These are phyloP conservation scores for Priceomyces medius DNA, from an alignment of 805 yeast species.

Conservation along the genomic window DNA sequence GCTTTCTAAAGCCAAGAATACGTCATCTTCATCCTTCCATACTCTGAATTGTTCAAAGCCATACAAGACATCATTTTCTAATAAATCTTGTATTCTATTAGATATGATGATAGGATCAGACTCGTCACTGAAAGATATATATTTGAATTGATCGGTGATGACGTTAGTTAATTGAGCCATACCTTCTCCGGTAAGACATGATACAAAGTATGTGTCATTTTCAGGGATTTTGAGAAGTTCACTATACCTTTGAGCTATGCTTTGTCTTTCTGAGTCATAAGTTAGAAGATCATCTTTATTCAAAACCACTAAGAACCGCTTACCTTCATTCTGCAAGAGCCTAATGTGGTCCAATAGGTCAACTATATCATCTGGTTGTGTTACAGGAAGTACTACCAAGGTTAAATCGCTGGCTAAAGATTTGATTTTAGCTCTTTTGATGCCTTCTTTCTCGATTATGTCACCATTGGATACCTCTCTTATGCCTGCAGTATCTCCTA, in stretches of 20 bases:
- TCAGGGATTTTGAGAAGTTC: conserved; percentile 13
- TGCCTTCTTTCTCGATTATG: conserved; percentile 75
- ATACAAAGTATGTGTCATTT: conserved; percentile 36
- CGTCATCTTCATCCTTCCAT: conserved; percentile 57
- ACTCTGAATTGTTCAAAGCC: conserved; percentile 66
- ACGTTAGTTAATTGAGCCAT: conserved; percentile 43
- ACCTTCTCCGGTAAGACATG: conserved; percentile 63
- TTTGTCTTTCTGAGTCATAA: neutral
- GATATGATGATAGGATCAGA: conserved; percentile 73
- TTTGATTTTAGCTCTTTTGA: conserved; percentile 65
- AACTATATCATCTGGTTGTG: conserved; percentile 23
- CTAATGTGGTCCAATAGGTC: conserved; percentile 42
- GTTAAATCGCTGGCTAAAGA: conserved; percentile 65
- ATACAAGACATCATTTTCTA: conserved; percentile 70
- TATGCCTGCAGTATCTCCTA: conserved; percentile 94
- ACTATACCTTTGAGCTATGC: conserved; percentile 5
- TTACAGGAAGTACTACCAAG: conserved; percentile 60
- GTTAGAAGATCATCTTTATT: conserved; percentile 59
- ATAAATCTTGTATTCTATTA: conserved; percentile 69
- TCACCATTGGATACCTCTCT: conserved; percentile 51
- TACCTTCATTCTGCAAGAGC: conserved; percentile 23
- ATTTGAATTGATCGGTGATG: conserved; percentile 48
- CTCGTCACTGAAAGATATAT: conserved; percentile 47
- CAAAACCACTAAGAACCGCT: conserved; percentile 45
- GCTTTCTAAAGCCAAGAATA: conserved; percentile 78